Percentiles rank a stretch among this genome's conserved stretches.
phyloP scores from a whole-genome alignment of 2,329 filamentous ascomycete species.

The Beauveria caledonica region DNA sequence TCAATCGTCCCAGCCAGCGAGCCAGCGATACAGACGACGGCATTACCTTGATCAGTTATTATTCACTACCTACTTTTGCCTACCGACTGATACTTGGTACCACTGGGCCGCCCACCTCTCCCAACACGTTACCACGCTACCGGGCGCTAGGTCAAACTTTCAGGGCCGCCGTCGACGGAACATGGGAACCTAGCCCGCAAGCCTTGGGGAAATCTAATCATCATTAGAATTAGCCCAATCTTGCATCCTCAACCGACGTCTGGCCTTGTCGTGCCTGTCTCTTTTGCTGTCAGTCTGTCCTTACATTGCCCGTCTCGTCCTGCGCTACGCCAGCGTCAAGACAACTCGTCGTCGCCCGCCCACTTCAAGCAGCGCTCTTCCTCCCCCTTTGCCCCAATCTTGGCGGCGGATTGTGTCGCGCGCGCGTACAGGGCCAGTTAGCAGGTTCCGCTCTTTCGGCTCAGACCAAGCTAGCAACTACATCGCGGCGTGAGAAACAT shows the following conservation, averaged over 20 bases:
- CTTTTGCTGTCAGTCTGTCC: background rate
- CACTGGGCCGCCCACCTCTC: conserved; percentile 6
- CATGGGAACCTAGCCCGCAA: conserved; percentile 1
- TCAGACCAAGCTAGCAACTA: background rate
- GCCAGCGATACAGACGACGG: background rate
- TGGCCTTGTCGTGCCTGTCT: background rate
- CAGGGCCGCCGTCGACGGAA: background rate
- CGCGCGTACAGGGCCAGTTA: background rate
- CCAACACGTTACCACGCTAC: background rate
- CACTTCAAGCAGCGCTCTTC: background rate
- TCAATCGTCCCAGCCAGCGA: too few relatives aligned
- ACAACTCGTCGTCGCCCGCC: background rate
- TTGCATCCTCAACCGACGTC: background rate
- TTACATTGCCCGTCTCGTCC: background rate
- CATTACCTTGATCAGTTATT: too few relatives aligned
- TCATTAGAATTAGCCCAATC: background rate
- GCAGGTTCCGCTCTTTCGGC: background rate
- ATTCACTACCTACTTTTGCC: too few relatives aligned
- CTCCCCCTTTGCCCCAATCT: background rate
- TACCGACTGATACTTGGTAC: background rate
- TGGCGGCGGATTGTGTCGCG: conserved; percentile 2
- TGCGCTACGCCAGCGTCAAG: background rate
- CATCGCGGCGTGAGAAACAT: background rate
- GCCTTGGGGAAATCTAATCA: background rate
- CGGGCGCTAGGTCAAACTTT: conserved; percentile 7